Evolutionary conservation across 306 rosid species (phyloP).

Genomic region (Urtica urens): DNA sequence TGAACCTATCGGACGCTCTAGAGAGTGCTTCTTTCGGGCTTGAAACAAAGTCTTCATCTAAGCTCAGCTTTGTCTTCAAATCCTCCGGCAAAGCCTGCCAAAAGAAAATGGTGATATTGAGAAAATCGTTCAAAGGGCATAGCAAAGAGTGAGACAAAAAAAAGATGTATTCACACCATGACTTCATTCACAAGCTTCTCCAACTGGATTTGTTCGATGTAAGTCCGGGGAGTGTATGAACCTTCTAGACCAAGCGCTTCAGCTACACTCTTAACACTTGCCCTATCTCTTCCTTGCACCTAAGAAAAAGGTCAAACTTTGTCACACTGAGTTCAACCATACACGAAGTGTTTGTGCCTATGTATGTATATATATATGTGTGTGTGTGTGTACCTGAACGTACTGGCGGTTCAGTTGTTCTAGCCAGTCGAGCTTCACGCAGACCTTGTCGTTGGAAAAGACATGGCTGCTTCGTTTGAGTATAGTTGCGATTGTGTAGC

Average conservation of each 20-base stretch:
- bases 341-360: no score
- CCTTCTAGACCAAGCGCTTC: conserved; percentile 85
- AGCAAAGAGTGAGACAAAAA: no score
- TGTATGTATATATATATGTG: no score
- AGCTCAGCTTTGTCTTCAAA: conserved; percentile 87
- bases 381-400: conserved; percentile 52
- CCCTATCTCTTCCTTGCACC: conserved; percentile 96
- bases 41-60: conserved; percentile 85
- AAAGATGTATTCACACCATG: conserved; percentile 52
- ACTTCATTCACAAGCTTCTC: conserved; percentile 96
- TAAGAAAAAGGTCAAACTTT: conserved; percentile 4
- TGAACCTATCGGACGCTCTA: conserved; percentile 73
- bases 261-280: conserved; percentile 48
- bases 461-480: conserved; percentile 90
- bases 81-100: conserved; percentile 98
- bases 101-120: not conserved
- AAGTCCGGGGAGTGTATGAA: conserved; percentile 92
- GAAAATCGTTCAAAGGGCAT: no score
- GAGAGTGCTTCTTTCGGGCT: conserved; percentile 93
- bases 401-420: conserved; percentile 83
- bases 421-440: conserved; percentile 91
- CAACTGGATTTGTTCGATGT: conserved; percentile 94
- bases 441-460: conserved; percentile 53
- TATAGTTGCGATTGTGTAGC: conserved; percentile 93
- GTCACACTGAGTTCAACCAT: not conserved